Base-by-base conservation (phyloP, 1,284 basidiomycete genomes). In the Pseudozyma thailandica region DNA sequence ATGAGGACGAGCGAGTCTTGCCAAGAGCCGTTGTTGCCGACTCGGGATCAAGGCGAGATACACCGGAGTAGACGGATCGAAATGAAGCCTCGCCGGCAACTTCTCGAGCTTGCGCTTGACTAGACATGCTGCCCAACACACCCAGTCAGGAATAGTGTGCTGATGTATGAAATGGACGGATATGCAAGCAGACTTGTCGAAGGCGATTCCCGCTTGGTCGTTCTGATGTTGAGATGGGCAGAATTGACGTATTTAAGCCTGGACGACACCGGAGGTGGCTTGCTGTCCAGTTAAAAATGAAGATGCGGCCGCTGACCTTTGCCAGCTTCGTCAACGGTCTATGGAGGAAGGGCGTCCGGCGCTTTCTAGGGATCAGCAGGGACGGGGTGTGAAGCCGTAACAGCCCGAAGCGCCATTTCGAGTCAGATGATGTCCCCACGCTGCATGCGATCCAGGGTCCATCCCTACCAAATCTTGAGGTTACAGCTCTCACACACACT, bases 101-200 rank as follows among this genome's bases (percentile, higher is more conserved):
- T 42, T 43, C 25, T 7, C 39, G 20, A 43, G 42, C 57, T 35
- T 52, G 50, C 28, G 25, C 25, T 37, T 16, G n/a, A 43, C 18
- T 20, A 21, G 18, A n/a, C 20, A 18, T 12, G 48, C 38, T 18
- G 18, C 13, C n/a, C n/a, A n/a, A n/a, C n/a, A n/a, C n/a, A n/a
- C 15, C 37, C 9, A 18, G 37, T 9, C 4, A 6, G 8, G 13
- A 4, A 15, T 18, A 20, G 15, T 18, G 8, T 38, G 18, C 3
- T 33, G 18, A 38, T 38, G 37, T n/a, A 9, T 8, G 18, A 20
- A n/a, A n/a, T 15, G 20, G 8, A 38, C 18, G 37, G 18, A 38
- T 38, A 38, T 38, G 37, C 18, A 38, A 18, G 37, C 13, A 33
- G n/a, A n/a, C n/a, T n/a, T n/a, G n/a, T n/a, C n/a, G n/a, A n/a